Base-by-base conservation (phyloP, 352 stramenopile species). In the Phytophthora lateralis region DNA sequence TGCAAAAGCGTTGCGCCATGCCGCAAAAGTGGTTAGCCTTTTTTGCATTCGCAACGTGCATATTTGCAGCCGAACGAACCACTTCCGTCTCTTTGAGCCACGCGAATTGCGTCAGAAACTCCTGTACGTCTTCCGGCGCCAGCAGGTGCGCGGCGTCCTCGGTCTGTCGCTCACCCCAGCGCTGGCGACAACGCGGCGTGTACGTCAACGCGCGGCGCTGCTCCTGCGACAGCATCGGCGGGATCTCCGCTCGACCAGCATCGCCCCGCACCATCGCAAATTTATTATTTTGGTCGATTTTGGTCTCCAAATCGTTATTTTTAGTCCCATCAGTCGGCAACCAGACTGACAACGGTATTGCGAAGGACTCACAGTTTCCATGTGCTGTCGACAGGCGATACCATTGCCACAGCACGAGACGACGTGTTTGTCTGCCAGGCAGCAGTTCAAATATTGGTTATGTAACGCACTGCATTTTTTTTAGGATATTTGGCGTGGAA, bases 1-100 rank as follows among this genome's bases (percentile, higher is more conserved):
- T 92, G 51, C 4, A 34, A 52, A 56, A 48, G 11, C 46, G 35
- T 54, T 27, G 32, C 53, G 54, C 10, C 18, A 8, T 9, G 18
- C 20, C 35, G 17, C n/a, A 38, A 37, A 15, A 27, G 18, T 47
- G 1, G 26, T 48, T 43, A 59, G 32, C 5, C 21, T 3, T 43
- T 65, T 43, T 18, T 26, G 9, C 14, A 37, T 49, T n/a, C 43
- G 15, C 12, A 9, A 35, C 32, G 11, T 46, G n/a, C 39, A 55
- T 27, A 44, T 42, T 49, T 24, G 26, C 21, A 21, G 3, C 15
- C n/a, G 15, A 21, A 73, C 66, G n/a, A 48, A 91, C 82, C 67
- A 73, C 9, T 44, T 92, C 83, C 15, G 55, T 55, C 61, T 92
- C 81, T 35, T 82, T 75, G 2, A 89, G 57, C 26, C 66, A 76